Percentiles rank a stretch among this genome's conserved stretches.
phyloP scores from a whole-genome alignment of 2,329 filamentous ascomycete species.

The Aulographum hederae region DNA sequence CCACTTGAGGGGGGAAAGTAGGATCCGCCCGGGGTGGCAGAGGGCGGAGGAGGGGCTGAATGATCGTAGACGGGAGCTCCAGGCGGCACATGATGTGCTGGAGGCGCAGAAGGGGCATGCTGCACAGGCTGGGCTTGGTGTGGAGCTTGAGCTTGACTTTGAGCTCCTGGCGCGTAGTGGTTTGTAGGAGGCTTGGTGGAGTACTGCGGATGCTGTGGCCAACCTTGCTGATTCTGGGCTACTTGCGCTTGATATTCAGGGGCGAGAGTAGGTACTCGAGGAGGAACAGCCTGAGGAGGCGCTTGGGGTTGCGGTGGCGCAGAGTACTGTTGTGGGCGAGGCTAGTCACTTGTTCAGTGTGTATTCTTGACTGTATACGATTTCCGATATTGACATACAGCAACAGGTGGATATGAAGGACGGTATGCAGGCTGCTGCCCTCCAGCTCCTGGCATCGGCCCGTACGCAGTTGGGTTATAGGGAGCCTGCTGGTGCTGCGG shows the following conservation, averaged over 20 bases:
- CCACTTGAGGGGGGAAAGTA: constrained; percentile 9
- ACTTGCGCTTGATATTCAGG: constrained; percentile 4
- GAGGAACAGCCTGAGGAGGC: no score
- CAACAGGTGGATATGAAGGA: no score
- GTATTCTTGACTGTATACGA: no score
- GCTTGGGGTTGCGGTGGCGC: constrained; percentile 8
- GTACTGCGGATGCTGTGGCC: constrained; percentile 4
- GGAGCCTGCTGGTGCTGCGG: no score
- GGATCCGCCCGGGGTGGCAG: background rate
- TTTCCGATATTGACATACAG: no score
- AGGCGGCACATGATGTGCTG: no score
- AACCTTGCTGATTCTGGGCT: constrained; percentile 1
- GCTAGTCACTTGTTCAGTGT: no score
- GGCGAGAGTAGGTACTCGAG: constrained; percentile 9
- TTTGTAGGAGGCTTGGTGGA: constrained; percentile 3
- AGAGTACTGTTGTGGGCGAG: background rate
- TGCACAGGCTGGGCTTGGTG: background rate
- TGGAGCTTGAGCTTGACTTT: background rate
- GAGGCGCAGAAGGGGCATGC: no score
- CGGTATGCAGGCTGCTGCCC: no score
- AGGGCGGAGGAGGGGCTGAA: background rate
- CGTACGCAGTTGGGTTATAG: no score
- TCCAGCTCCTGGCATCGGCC: no score
- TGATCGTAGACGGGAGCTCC: background rate
- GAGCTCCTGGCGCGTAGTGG: constrained; percentile 3